Base-by-base conservation (phyloP, 257 asterid genomes). In the Hygrophila difformis region DNA sequence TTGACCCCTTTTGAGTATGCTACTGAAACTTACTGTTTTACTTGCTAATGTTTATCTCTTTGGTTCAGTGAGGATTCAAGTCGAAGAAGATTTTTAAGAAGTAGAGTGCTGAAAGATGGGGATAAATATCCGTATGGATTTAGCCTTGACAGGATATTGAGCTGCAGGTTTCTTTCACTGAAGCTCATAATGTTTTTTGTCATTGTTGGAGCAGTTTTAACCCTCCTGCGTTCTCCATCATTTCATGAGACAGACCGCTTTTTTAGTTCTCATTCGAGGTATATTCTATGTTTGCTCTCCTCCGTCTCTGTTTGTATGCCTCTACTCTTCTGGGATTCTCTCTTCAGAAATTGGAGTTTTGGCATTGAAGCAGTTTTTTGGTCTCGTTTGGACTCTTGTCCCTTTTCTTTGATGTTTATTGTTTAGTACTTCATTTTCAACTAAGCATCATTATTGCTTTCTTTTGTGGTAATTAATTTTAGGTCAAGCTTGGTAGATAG, bases 181-280 rank as follows among this genome's bases (percentile, higher is more conserved):
- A 89, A 89, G 69, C 63, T 82, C 49, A 78, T 79, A 41, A 17
- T 89, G 62, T 66, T 70, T 57, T 58, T 85, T 51, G 72, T 82
- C 47, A 34, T 73, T 21, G 20, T 82, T 34, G 98, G 78, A 58
- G 93, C 88, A 57, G 62, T 85, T 47, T 37, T 78, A 29, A 69
- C 74, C 6, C 62, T 82, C 58, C 55, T 84, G 21, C 77, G 60
- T 52, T 70, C 80, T 37, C 93, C 83, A 39, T 59, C 89, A 23
- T 51, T 75, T 67, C 77, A 75, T 12, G 82, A 78, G 31, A 56
- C 79, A 2, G 88, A 77, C 26, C 61, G 64, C 46, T 39, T 66
- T 15, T 45, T 67, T 49, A 45, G 20, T 49, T 66, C 71, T 51
- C 71, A 39, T 34, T 60, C 74, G 23, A 62, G 94, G 97, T 76